phyloP scores from a whole-genome alignment of 1,284 basidiomycete genomes.

The Naganishia sp. region DNA sequence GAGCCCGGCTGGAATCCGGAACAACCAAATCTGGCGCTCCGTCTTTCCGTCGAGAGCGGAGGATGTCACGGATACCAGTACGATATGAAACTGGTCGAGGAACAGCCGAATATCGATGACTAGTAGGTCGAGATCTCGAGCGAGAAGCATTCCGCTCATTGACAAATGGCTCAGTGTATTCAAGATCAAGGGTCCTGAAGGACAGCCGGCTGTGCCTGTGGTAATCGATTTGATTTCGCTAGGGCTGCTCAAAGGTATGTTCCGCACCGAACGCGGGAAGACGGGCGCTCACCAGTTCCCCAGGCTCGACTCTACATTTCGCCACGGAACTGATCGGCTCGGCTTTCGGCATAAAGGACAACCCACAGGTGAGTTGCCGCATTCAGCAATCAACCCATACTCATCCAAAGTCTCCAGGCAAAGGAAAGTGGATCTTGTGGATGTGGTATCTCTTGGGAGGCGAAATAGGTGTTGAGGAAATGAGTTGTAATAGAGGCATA shows the following conservation, averaged over 20 bases:
- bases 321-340: slow-evolving; percentile 62
- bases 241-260: slow-evolving; percentile 50
- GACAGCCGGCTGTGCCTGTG: slow-evolving; percentile 49
- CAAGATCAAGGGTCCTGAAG: slow-evolving; percentile 38
- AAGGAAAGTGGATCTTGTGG: slow-evolving; percentile 60
- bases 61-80: slow-evolving; percentile 64
- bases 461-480: slow-evolving; percentile 34
- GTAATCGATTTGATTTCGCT: slow-evolving; percentile 51
- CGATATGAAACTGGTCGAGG: slow-evolving; percentile 58
- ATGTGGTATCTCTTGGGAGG: slow-evolving; percentile 59
- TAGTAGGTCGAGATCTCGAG: slow-evolving; percentile 53
- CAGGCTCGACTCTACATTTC: slow-evolving; percentile 60
- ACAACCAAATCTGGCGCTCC: slow-evolving; percentile 53
- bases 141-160: neutral
- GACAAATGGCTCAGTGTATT: slow-evolving; percentile 40
- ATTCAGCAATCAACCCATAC: neutral
- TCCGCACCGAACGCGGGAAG: neutral
- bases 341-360: slow-evolving; percentile 58
- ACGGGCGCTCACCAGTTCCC: slow-evolving; percentile 34
- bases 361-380: slow-evolving; percentile 54
- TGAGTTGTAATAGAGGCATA: neutral
- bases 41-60: slow-evolving; percentile 59
- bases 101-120: slow-evolving; percentile 55
- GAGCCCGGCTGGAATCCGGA: slow-evolving; percentile 48
- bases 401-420: slow-evolving; percentile 38